Percentiles rank a stretch among this genome's conserved stretches.
phyloP scores from a whole-genome alignment of 495 filamentous ascomycete genomes.

The Tuber melanosporum region DNA sequence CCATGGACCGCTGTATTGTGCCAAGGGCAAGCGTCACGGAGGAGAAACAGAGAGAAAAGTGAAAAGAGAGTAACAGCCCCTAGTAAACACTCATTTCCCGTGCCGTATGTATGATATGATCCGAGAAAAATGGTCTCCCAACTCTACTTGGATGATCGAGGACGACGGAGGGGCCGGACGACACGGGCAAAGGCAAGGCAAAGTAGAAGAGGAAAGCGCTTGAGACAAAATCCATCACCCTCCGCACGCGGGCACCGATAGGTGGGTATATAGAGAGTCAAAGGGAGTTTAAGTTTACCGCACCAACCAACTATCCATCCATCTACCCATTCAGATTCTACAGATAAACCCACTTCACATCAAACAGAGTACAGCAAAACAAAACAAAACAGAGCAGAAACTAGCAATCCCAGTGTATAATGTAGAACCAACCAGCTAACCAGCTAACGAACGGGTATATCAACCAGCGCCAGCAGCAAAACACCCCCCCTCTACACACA shows the following conservation, averaged over 20 bases:
- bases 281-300: background rate
- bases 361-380: background rate
- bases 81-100: background rate
- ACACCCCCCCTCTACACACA: constrained; percentile 4
- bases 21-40: background rate
- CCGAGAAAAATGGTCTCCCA: background rate
- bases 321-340: background rate
- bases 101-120: background rate
- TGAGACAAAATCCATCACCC: background rate
- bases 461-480: background rate
- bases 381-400: background rate
- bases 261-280: background rate
- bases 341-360: background rate
- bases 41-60: background rate
- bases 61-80: background rate
- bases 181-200: background rate
- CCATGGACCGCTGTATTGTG: background rate
- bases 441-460: constrained; percentile 1
- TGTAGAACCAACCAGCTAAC: background rate
- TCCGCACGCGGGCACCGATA: background rate
- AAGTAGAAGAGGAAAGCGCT: background rate
- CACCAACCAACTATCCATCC: background rate
- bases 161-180: background rate
- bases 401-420: constrained; percentile 1
- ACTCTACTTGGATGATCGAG: background rate